Conservation (phyloP, 192 early-diverging fungal genomes). For the Radiomyces spectabilis region DNA sequence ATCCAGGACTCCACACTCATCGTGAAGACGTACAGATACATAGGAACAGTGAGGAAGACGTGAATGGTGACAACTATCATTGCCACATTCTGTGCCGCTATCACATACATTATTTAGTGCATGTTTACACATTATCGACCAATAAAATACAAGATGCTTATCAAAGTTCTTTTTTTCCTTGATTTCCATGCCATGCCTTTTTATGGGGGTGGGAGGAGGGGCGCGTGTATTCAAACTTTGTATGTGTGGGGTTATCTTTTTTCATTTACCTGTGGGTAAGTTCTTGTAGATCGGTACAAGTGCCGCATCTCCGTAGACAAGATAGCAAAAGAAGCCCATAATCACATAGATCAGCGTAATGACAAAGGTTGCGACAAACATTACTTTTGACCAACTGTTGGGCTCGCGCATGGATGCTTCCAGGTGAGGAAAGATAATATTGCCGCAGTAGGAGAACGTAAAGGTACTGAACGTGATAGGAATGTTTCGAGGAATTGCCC, state of each 20-base stretch:
- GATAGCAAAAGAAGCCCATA: conserved; percentile 64
- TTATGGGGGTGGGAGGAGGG: too few species aligned
- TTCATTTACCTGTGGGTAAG: conserved; percentile 56
- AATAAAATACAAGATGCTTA: neutral
- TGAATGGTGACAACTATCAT: conserved; percentile 71
- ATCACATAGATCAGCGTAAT: conserved; percentile 64
- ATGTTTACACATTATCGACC: neutral
- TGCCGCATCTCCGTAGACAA: conserved; percentile 59
- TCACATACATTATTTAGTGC: neutral
- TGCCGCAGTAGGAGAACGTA: conserved; percentile 75
- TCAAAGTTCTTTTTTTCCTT: too few species aligned
- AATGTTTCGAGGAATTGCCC: conserved; percentile 48
- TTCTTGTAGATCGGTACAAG: conserved; percentile 63
- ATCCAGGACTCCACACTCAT: conserved; percentile 62
- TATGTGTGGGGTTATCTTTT: too few species aligned
- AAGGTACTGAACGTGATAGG: conserved; percentile 74
- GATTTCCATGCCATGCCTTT: too few species aligned
- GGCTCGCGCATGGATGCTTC: conserved; percentile 73
- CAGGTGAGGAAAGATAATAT: conserved; percentile 78
- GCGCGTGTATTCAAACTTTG: too few species aligned
- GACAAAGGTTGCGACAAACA: conserved; percentile 49
- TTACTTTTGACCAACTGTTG: conserved; percentile 59
- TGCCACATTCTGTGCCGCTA: conserved; percentile 43
- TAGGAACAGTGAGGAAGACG: conserved; percentile 69
- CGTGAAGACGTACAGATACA: conserved; percentile 67